Base-by-base conservation (phyloP, 305 asterid genomes). In the Ruellia speciosa region DNA sequence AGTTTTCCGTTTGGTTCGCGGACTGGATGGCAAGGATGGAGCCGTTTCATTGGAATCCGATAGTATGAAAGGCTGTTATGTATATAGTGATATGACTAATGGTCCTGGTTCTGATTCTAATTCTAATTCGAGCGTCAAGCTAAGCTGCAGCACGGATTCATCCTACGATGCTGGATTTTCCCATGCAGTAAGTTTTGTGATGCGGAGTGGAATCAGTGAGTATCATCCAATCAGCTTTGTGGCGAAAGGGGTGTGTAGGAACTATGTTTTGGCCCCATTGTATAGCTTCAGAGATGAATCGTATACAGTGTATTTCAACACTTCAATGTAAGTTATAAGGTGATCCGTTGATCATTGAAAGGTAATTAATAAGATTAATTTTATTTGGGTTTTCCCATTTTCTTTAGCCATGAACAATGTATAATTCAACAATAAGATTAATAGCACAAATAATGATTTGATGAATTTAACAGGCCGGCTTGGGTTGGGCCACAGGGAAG, bases 201-300 rank as follows among this genome's bases (percentile, higher is more conserved):
- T 70, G 68, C 51, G 49, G 14, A 70, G 68, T 15, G 89, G 86
- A 18, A 31, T 68, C 1, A 70, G 74, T 43, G 55, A 64, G 62
- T 82, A 79, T 60, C 70, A 82, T 70, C 79, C 77, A 24, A 72
- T 79, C 40, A 79, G 86, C 71, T 82, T 82, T 43, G 74, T 77
- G 57, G 89, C 80, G 0, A 70, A 68, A 67, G 85, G 89, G 49
- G 59, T 52, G 45, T 35, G 52, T 5, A 66, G 82, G 60, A 79
- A 74, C 63, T 82, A 68, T 63, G 51, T 82, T 48, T 62, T 82
- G 28, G 66, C 66, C 31, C 89, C 89, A 7, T 60, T 82, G 20
- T 59, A 68, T 37, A 72, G 80, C 74, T 40, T 79, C 49, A 70
- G 71, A 51, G 89, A 82, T 47, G 89, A 82, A 58, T 76, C 79